Evolutionary conservation across 1,284 basidiomycete species (phyloP).

Genomic region (Phellinidium pouzarii): DNA sequence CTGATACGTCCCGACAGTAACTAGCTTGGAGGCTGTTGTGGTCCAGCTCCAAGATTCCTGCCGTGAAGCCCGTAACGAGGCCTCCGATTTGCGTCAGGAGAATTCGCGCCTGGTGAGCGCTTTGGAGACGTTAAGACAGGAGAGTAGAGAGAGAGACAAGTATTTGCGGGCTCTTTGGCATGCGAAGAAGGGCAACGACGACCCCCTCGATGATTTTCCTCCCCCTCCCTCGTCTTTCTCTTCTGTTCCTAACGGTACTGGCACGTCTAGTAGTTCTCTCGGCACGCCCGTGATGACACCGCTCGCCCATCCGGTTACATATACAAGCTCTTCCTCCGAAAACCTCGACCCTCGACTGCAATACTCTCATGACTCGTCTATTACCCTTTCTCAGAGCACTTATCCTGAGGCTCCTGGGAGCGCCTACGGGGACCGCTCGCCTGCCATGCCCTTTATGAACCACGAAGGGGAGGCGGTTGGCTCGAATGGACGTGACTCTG

Average conservation of each 20-base stretch:
- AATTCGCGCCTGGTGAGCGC: slow-evolving; percentile 43
- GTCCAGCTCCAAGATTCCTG: slow-evolving; percentile 75
- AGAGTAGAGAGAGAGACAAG: slow-evolving; percentile 63
- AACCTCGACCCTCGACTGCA: slow-evolving; percentile 16
- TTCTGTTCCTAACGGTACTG: slow-evolving; percentile 18
- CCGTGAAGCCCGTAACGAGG: slow-evolving; percentile 55
- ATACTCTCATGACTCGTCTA: slow-evolving; percentile 13
- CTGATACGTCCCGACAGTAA: slow-evolving; percentile 42
- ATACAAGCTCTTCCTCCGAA: slow-evolving; percentile 9
- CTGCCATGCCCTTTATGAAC: slow-evolving; percentile 40
- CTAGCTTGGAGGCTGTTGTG: slow-evolving; percentile 73
- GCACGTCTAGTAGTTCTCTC: slow-evolving; percentile 11
- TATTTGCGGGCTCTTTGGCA: slow-evolving; percentile 62
- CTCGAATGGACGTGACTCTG: slow-evolving; percentile 31
- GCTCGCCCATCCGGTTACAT: slow-evolving; percentile 5
- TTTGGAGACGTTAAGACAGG: slow-evolving; percentile 32
- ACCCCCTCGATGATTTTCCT: slow-evolving; percentile 45
- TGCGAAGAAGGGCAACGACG: slow-evolving; percentile 48
- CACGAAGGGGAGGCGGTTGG: slow-evolving; percentile 36
- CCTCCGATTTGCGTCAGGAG: slow-evolving; percentile 53
- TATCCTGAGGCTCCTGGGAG: slow-evolving; percentile 25
- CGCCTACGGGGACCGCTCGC: slow-evolving; percentile 38
- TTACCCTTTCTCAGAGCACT: slow-evolving; percentile 15
- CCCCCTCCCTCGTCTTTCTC: slow-evolving; percentile 41
- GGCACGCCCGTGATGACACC: slow-evolving; percentile 17